Evolutionary conservation across 805 yeast genomes (phyloP).

Genomic region (Dipodascopsis uninucleata): DNA sequence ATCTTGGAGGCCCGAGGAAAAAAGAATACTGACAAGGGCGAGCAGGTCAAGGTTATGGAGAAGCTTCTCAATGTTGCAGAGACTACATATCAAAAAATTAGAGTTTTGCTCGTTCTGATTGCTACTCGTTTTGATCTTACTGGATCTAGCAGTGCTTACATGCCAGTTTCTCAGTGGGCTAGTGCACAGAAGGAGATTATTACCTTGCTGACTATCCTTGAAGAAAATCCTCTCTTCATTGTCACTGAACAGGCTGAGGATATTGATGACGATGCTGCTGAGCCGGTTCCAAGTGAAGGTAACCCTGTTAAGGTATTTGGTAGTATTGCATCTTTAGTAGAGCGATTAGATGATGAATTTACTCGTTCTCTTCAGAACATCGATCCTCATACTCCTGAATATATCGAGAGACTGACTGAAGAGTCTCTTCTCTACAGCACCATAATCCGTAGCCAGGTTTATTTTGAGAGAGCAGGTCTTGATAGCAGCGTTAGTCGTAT

Average conservation of each 20-base stretch:
- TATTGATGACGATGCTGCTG: constrained; percentile 53
- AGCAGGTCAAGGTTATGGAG: constrained; percentile 72
- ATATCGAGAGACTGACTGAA: constrained; percentile 83
- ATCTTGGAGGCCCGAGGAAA: constrained; percentile 91
- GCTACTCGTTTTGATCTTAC: constrained; percentile 85
- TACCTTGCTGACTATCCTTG: constrained; percentile 63
- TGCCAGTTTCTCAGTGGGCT: constrained; percentile 77
- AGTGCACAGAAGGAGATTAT: constrained; percentile 48
- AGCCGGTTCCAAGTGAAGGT: constrained; percentile 33
- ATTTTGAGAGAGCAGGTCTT: constrained; percentile 58
- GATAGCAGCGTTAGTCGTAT: constrained; percentile 56
- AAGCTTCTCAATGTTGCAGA: constrained; percentile 49
- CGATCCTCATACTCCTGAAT: constrained; percentile 94
- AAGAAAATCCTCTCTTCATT: constrained; percentile 57
- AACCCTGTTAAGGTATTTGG: constrained; percentile 69
- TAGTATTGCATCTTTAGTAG: constrained; percentile 78
- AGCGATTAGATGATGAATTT: constrained; percentile 92
- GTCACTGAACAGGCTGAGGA: constrained; percentile 83
- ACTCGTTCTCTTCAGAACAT: constrained; percentile 79
- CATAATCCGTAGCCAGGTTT: constrained; percentile 79
- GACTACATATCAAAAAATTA: constrained; percentile 69
- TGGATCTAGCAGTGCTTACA: constrained; percentile 54
- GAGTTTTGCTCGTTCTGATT: constrained; percentile 73
- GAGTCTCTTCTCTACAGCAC: constrained; percentile 72
- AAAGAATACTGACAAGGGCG: constrained; percentile 80